Evolutionary conservation across 108 stramenopile species (phyloP).

Genomic region (Epipyxis sp.): DNA sequence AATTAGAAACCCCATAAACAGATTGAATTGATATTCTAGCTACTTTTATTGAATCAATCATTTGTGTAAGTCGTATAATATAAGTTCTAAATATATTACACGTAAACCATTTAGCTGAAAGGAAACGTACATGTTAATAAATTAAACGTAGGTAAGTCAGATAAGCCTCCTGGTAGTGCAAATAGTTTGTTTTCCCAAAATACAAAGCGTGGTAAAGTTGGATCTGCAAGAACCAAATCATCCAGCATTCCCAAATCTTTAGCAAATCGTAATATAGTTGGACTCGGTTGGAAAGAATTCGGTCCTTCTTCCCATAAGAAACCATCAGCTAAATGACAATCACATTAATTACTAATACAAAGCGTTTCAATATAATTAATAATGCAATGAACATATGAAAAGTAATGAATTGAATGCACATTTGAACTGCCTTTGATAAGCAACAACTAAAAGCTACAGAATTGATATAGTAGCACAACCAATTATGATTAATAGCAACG

Average conservation of each 20-base stretch:
- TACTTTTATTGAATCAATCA: no score
- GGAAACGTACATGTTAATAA: constrained; percentile 36
- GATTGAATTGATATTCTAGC: no score
- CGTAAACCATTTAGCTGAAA: not conserved
- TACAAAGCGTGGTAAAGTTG: constrained; percentile 50
- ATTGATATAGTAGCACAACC: no score
- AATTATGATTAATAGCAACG: no score
- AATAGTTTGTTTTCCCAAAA: constrained; percentile 67
- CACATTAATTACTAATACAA: not conserved
- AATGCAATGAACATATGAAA: no score
- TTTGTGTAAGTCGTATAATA: no score
- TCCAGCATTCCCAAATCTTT: constrained; percentile 80
- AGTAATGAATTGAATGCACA: no score
- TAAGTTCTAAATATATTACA: constrained; percentile 47
- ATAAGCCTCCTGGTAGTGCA: constrained; percentile 80
- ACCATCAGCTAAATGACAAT: constrained; percentile 55
- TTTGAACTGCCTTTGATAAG: no score
- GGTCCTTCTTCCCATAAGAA: constrained; percentile 95
- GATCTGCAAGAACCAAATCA: constrained; percentile 81
- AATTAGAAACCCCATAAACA: not conserved
- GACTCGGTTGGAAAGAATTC: constrained; percentile 82
- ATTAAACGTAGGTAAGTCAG: constrained; percentile 70
- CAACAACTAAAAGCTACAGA: no score
- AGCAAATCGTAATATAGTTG: constrained; percentile 75
- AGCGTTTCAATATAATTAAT: not conserved